phyloP scores from a whole-genome alignment of 345 rosid genomes.

The Jatropha curcas region DNA sequence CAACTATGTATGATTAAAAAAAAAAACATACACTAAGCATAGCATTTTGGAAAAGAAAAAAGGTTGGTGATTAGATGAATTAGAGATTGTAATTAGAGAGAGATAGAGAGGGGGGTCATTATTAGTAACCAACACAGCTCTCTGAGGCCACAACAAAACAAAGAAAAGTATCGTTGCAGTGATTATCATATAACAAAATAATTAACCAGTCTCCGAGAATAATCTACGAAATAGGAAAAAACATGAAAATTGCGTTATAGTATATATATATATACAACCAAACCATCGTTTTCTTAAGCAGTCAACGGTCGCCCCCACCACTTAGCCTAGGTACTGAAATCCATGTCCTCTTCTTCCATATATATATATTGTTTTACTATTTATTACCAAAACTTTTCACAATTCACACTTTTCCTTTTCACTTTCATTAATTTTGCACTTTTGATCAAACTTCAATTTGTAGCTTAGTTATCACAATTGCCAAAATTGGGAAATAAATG shows the following conservation, averaged over 20 bases:
- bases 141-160: background rate
- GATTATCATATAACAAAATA: background rate
- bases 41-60: too few relatives aligned
- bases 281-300: conserved; percentile 28
- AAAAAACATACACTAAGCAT: too few relatives aligned
- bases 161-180: conserved; percentile 13
- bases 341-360: conserved; percentile 8
- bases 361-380: background rate
- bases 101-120: too few relatives aligned
- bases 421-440: too few relatives aligned
- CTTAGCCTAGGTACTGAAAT: conserved; percentile 15
- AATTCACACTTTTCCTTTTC: too few relatives aligned
- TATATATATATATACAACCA: conserved; percentile 9
- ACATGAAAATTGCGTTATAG: background rate
- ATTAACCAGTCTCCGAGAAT: background rate
- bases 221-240: conserved; percentile 3
- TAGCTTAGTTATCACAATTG: too few relatives aligned
- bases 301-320: conserved; percentile 29
- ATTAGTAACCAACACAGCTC: conserved; percentile 12
- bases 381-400: too few relatives aligned
- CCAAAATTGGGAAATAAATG: too few relatives aligned
- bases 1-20: too few relatives aligned
- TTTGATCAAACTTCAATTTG: too few relatives aligned
- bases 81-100: too few relatives aligned
- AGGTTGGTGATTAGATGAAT: too few relatives aligned